These are phyloP conservation scores for Coelastrella sp. DNA, from an alignment of 139 green algal species.

Conservation along the genomic window DNA sequence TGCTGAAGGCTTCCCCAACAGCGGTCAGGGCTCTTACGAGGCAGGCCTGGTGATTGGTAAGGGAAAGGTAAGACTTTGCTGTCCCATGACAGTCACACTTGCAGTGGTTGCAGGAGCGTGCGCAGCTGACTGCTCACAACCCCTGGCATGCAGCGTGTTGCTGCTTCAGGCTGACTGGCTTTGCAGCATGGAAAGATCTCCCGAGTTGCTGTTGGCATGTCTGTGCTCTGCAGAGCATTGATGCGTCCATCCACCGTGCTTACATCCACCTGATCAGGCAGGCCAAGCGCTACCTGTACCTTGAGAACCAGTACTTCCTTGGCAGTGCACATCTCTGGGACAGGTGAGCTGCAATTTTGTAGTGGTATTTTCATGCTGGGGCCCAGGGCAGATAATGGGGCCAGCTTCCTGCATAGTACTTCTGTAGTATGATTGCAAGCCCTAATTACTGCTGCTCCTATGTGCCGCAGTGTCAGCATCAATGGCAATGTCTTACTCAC, in stretches of 20 bases:
- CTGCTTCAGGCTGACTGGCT: too few species aligned
- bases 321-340: constrained; percentile 69
- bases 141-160: background rate
- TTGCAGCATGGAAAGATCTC: too few species aligned
- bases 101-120: background rate
- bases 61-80: constrained; percentile 21
- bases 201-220: background rate
- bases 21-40: constrained; percentile 9
- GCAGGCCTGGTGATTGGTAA: constrained; percentile 28
- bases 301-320: constrained; percentile 82
- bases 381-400: too few species aligned
- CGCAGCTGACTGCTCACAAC: background rate
- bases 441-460: background rate
- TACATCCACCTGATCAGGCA: constrained; percentile 70
- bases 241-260: constrained; percentile 60
- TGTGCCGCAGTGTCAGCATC: background rate
- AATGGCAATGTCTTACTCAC: background rate
- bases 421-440: background rate
- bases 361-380: too few species aligned
- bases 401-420: background rate
- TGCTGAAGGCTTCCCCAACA: constrained; percentile 32
- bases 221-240: constrained; percentile 11
- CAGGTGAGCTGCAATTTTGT: background rate
- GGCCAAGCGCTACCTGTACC: constrained; percentile 73
- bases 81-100: background rate